These are phyloP conservation scores for Parascedosporium putredinis DNA, from an alignment of 2,329 filamentous ascomycete genomes.

Conservation along the genomic window DNA sequence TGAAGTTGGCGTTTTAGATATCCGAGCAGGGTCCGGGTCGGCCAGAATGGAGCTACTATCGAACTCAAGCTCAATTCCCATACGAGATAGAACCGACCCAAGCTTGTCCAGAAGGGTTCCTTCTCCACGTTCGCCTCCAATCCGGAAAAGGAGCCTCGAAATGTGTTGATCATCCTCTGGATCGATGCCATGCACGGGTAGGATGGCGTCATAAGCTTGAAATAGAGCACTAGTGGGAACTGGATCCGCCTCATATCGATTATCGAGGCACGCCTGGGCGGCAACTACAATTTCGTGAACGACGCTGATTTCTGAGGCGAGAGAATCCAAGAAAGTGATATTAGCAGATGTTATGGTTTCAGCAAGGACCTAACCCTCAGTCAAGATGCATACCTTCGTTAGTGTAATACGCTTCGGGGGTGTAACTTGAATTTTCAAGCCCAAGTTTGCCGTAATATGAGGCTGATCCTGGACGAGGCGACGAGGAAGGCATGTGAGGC, in stretches of 20 bases:
- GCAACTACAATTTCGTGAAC: constrained; percentile 66
- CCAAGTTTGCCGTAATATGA: constrained; percentile 23
- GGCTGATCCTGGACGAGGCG: constrained; percentile 24
- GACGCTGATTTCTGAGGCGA: constrained; percentile 57
- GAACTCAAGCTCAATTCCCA: constrained; percentile 64
- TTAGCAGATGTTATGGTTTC: no score
- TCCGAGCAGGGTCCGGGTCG: neutral
- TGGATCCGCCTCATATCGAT: constrained; percentile 47
- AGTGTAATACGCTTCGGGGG: constrained; percentile 39
- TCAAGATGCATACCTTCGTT: constrained; percentile 43
- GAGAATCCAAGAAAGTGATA: neutral
- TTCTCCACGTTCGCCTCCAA: constrained; percentile 54
- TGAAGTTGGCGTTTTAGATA: neutral
- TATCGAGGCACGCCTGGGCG: constrained; percentile 54
- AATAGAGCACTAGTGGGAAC: constrained; percentile 71
- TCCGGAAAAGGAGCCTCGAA: constrained; percentile 67
- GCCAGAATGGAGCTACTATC: constrained; percentile 16
- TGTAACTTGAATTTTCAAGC: constrained; percentile 15
- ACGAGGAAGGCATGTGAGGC: constrained; percentile 23
- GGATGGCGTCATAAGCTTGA: constrained; percentile 65
- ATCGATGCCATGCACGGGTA: constrained; percentile 60
- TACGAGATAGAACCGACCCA: constrained; percentile 51
- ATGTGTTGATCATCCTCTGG: constrained; percentile 66
- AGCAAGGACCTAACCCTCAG: neutral
- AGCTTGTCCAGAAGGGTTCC: constrained; percentile 59